Percentiles rank a stretch among this genome's conserved stretches.
Conservation (phyloP, 768 basidiomycete species). For the Kwoniella sp. region DNA sequence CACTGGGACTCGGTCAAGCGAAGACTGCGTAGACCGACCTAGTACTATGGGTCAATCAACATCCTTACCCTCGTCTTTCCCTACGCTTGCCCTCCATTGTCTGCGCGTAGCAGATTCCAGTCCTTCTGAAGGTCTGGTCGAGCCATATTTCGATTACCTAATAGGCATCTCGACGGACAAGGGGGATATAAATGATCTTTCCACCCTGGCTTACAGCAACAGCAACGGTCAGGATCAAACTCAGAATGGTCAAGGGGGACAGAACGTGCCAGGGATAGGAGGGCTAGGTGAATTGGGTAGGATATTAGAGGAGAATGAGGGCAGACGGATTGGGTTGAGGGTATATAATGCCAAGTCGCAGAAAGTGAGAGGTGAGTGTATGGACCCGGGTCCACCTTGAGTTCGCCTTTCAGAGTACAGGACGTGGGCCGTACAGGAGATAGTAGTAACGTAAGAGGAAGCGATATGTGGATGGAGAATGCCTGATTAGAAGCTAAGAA, state of each 20-base stretch:
- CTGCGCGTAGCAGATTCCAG: constrained; percentile 84
- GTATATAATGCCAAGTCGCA: constrained; percentile 55
- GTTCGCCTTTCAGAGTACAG: background rate
- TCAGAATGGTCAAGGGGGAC: background rate
- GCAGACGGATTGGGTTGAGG: constrained; percentile 41
- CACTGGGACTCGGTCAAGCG: no score
- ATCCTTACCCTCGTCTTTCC: constrained; percentile 45
- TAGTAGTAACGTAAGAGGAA: no score
- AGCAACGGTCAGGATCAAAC: background rate
- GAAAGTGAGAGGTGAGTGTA: constrained; percentile 47
- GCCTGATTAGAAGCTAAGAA: no score
- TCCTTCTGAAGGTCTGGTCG: constrained; percentile 83
- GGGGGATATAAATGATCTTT: background rate
- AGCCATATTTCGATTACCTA: constrained; percentile 95
- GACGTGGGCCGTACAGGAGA: no score
- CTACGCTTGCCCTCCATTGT: constrained; percentile 65
- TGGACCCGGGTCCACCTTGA: no score
- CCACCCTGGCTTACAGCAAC: constrained; percentile 15
- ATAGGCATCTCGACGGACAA: constrained; percentile 70
- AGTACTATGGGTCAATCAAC: constrained; percentile 53
- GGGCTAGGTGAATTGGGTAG: constrained; percentile 38
- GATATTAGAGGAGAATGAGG: constrained; percentile 51
- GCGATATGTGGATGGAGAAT: no score
- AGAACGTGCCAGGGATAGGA: background rate
- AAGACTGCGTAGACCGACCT: no score